These are phyloP conservation scores for Blakeslea trispora DNA, from an alignment of 371 early-diverging fungal genomes.

Conservation along the genomic window DNA sequence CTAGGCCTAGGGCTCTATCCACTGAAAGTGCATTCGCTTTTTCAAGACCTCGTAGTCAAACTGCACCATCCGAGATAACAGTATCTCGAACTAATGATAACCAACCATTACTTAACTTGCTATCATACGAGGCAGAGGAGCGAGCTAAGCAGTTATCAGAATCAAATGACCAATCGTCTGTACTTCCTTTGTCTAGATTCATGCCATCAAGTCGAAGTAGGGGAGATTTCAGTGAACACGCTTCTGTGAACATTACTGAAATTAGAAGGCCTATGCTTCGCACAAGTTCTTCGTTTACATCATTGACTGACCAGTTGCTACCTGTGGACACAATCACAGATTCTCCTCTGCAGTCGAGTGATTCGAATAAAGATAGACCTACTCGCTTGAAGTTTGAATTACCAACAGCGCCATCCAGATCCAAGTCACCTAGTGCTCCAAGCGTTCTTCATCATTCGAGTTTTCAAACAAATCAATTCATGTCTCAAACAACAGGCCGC, in stretches of 20 bases:
- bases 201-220: not conserved
- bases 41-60: not conserved
- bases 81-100: not conserved
- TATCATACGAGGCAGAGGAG: slow-evolving; percentile 17
- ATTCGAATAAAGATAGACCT: slow-evolving; percentile 7
- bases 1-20: slow-evolving; percentile 24
- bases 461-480: not conserved
- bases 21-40: slow-evolving; percentile 12
- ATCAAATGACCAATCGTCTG: not conserved
- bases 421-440: slow-evolving; percentile 18
- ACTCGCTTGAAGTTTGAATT: slow-evolving; percentile 22
- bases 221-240: no score
- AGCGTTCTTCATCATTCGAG: not conserved
- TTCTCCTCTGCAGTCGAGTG: not conserved
- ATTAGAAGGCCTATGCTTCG: slow-evolving; percentile 13
- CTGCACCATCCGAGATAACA: not conserved
- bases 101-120: slow-evolving; percentile 11
- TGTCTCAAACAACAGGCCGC: slow-evolving; percentile 1
- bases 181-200: not conserved
- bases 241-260: slow-evolving; percentile 1
- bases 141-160: slow-evolving; percentile 9
- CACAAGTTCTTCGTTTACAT: slow-evolving; percentile 24
- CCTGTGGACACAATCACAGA: slow-evolving; percentile 11
- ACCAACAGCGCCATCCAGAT: slow-evolving; percentile 17
- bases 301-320: slow-evolving; percentile 24